Base-by-base conservation (phyloP, 805 yeast genomes). In the Ogataea trehaloabstinens region DNA sequence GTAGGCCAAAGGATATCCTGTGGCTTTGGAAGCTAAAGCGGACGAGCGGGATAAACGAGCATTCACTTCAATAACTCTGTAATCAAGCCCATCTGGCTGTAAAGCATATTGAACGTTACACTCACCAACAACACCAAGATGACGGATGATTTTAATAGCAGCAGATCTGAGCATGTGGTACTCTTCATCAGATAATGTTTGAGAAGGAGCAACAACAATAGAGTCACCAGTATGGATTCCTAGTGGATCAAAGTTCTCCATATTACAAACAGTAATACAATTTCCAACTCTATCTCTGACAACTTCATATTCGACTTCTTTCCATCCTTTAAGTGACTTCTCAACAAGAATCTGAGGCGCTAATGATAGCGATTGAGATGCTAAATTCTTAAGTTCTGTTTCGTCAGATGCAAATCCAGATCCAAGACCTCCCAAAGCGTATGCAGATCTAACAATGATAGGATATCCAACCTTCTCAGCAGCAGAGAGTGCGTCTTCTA, bases 191-290 rank as follows among this genome's bases (percentile, higher is more conserved):
- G 96, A 85, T 56, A 91, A 71, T 28, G 99, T 91, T 69, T 91
- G 99, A 30, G 97, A 89, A 35, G 99, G 99, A 39, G 99, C 99
- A 59, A 93, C 96, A 35, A 91, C 99, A 56, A 91, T 93, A 29
- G 99, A 93, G 66, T 91, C 99, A 71, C 99, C 99, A 40, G 99
- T 91, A 70, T 91, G 99, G 56, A 91, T 85, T 54, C 99, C 99
- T 53, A 91, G 78, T 31, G 99, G 99, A 67, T 91, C 99, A 55
- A 91, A 91, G 73, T 91, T 91, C 71, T 91, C 99, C 99, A 91
- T 91, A 68, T 91, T 91, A 76, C 99, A 91, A 38, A 91, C 99
- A 31, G 99, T 91, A 63, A 91, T 91, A 76, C 99, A 91, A 77
- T 91, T 91, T 52, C 84, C 96, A 40, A 85, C 93, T 49, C 93